Evolutionary conservation across 805 yeast species (phyloP).

Genomic region (Candida maesae): DNA sequence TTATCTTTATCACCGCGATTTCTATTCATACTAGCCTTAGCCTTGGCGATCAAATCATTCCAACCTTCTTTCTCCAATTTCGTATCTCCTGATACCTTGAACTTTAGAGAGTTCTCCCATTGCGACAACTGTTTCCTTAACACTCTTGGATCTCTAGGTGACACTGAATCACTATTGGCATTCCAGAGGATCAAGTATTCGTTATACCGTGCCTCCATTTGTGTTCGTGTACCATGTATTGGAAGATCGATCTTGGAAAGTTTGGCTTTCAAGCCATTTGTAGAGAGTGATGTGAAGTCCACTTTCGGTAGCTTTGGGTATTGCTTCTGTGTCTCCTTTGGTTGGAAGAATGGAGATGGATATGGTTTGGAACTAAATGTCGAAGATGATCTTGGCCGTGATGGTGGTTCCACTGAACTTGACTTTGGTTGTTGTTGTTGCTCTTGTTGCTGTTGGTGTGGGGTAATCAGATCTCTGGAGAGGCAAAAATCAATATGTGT

Average conservation of each 20-base stretch:
- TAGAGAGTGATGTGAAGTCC: slow-evolving; percentile 57
- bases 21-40: slow-evolving; percentile 3
- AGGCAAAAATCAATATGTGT: slow-evolving; percentile 60
- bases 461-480: slow-evolving; percentile 28
- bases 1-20: not conserved
- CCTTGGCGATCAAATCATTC: slow-evolving; percentile 18
- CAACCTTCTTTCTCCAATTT: slow-evolving; percentile 20
- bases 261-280: slow-evolving; percentile 58
- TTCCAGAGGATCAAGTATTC: slow-evolving; percentile 78
- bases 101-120: slow-evolving; percentile 53
- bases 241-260: slow-evolving; percentile 53
- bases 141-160: slow-evolving; percentile 55
- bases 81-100: slow-evolving; percentile 9
- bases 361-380: not conserved
- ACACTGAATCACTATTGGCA: slow-evolving; percentile 70
- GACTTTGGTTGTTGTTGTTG: slow-evolving; percentile 2
- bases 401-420: slow-evolving; percentile 14
- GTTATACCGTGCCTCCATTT: slow-evolving; percentile 65
- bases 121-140: slow-evolving; percentile 53
- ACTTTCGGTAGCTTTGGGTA: slow-evolving; percentile 53
- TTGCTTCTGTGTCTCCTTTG: slow-evolving; percentile 26
- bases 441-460: no score
- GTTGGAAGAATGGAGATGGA: slow-evolving; percentile 29
- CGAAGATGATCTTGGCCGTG: slow-evolving; percentile 18
- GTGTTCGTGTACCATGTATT: slow-evolving; percentile 56